Evolutionary conservation across 768 basidiomycete species (phyloP).

Genomic region (Tulasnella sp.): DNA sequence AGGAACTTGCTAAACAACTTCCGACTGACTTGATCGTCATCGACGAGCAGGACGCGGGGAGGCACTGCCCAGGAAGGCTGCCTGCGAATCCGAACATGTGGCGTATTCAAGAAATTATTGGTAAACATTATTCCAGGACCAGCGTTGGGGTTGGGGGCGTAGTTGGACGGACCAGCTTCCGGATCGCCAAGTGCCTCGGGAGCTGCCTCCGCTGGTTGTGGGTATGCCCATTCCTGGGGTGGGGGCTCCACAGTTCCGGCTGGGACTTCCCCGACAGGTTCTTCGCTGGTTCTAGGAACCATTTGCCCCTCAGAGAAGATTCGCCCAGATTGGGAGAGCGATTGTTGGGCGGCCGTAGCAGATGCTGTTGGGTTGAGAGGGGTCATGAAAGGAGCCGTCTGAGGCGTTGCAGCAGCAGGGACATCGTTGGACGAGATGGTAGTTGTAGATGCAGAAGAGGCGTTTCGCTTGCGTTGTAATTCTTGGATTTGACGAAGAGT

Average conservation of each 20-base stretch:
- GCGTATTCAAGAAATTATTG: slow-evolving; percentile 1
- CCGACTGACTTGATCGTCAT: slow-evolving; percentile 88
- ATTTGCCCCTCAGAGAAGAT: neutral
- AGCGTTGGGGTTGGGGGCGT: neutral
- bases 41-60: slow-evolving; percentile 82
- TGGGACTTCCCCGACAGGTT: neutral
- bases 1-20: slow-evolving; percentile 84
- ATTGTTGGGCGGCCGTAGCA: neutral
- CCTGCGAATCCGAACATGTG: slow-evolving; percentile 37
- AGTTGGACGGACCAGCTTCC: neutral
- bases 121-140: neutral
- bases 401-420: neutral
- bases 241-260: neutral
- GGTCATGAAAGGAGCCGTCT: slow-evolving; percentile 4
- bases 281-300: neutral
- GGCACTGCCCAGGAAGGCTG: slow-evolving; percentile 75
- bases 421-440: neutral
- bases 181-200: neutral
- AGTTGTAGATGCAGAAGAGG: neutral
- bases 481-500: slow-evolving; percentile 6
- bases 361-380: slow-evolving; percentile 10
- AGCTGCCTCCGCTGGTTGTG: neutral
- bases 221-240: neutral
- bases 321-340: neutral
- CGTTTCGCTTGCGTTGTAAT: slow-evolving; percentile 1